phyloP scores from a whole-genome alignment of 208 protist genomes.

The Novymonas esmeraldas region DNA sequence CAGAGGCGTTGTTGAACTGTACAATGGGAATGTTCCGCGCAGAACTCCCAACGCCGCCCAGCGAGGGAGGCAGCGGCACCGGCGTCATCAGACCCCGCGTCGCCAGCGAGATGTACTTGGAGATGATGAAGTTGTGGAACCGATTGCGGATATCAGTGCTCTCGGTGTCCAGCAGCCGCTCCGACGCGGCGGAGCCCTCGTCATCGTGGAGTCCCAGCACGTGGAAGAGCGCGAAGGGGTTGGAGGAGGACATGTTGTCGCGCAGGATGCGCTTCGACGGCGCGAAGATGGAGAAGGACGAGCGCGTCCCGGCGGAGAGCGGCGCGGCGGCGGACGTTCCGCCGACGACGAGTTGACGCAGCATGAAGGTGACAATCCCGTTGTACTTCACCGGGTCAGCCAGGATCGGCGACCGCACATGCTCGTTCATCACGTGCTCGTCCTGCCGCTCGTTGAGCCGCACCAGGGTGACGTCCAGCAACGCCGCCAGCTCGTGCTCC shows the following conservation, averaged over 20 bases:
- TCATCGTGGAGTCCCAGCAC: constrained; percentile 77
- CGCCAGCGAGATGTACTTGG: constrained; percentile 61
- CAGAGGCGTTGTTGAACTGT: constrained; percentile 38
- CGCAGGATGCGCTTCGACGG: constrained; percentile 31
- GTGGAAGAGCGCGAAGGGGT: constrained; percentile 63
- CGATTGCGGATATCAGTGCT: constrained; percentile 44
- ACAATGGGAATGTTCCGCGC: constrained; percentile 38
- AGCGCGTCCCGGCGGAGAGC: not conserved
- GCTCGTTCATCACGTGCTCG: constrained; percentile 74
- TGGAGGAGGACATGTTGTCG: constrained; percentile 44
- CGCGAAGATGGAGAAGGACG: not conserved
- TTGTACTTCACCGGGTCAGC: constrained; percentile 69
- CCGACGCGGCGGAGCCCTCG: constrained; percentile 48
- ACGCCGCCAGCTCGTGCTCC: constrained; percentile 53
- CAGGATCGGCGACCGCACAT: constrained; percentile 63
- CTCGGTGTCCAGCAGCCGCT: constrained; percentile 48
- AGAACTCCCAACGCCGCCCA: constrained; percentile 9
- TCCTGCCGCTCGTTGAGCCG: constrained; percentile 78
- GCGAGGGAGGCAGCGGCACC: constrained; percentile 45
- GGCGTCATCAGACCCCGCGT: constrained; percentile 39
- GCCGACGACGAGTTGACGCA: constrained; percentile 56
- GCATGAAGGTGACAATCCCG: constrained; percentile 69
- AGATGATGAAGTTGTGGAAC: constrained; percentile 76
- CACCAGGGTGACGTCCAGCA: constrained; percentile 69
- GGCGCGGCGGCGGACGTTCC: not conserved